phyloP scores from a whole-genome alignment of 2,329 filamentous ascomycete genomes.

The Zasmidium citrigriseum region DNA sequence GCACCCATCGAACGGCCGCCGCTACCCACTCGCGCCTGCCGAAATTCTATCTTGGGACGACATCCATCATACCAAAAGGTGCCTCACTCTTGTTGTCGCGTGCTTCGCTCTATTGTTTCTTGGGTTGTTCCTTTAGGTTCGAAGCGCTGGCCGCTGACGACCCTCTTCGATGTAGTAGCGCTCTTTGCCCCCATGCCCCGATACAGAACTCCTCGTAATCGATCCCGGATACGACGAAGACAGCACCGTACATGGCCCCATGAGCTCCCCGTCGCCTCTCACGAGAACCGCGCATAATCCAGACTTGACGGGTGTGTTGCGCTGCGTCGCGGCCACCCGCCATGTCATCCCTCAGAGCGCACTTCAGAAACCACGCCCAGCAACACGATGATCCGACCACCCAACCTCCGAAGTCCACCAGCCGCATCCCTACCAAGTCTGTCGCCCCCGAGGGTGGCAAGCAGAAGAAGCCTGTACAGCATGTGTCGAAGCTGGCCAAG shows the following conservation, averaged over 20 bases:
- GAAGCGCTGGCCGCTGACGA: conserved; percentile 18
- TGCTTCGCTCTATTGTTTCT: not conserved
- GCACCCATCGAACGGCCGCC: not conserved
- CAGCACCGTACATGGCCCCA: conserved; percentile 6
- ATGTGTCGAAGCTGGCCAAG: conserved; percentile 30
- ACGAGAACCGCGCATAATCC: conserved; percentile 4
- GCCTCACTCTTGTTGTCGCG: conserved; percentile 5
- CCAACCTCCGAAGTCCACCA: conserved; percentile 12
- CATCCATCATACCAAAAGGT: conserved; percentile 6
- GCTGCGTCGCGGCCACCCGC: conserved; percentile 10
- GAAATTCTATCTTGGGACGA: conserved; percentile 2
- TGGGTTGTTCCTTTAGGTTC: not conserved
- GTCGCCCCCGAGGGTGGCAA: conserved; percentile 8
- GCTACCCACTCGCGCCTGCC: conserved; percentile 6
- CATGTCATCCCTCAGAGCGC: conserved; percentile 10
- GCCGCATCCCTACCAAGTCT: conserved; percentile 25
- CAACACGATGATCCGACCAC: conserved; percentile 2
- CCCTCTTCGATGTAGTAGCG: conserved; percentile 3
- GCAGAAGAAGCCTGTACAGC: conserved; percentile 23
- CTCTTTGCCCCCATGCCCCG: conserved; percentile 4
- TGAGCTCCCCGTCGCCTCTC: conserved; percentile 2
- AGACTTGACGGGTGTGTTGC: conserved; percentile 11
- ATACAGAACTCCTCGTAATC: conserved; percentile 5
- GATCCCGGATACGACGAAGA: conserved; percentile 4
- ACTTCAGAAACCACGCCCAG: conserved; percentile 6